phyloP scores from a whole-genome alignment of 257 asterid species.

The Scutellaria minor region DNA sequence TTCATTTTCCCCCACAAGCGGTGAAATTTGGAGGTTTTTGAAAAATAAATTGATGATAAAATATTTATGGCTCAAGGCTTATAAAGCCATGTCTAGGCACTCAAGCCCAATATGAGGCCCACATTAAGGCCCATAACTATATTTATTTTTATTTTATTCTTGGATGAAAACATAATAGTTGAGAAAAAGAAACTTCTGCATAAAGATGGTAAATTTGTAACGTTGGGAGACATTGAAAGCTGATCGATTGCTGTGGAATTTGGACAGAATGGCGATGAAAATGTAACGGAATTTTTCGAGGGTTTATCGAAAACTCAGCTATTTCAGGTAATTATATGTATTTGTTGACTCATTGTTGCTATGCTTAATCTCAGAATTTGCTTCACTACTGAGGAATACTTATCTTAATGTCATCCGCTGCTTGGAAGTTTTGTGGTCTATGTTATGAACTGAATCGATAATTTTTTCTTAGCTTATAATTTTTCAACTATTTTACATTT shows the following conservation, averaged over 20 bases:
- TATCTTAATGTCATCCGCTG: neutral
- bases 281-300: constrained; percentile 1
- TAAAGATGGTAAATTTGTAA: constrained; percentile 5
- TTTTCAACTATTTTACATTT: neutral
- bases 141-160: too few species aligned
- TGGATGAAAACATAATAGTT: too few species aligned
- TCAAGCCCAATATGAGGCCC: constrained; percentile 17
- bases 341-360: constrained; percentile 11
- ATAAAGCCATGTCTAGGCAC: neutral
- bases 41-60: too few species aligned
- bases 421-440: neutral
- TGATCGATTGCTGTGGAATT: constrained; percentile 2
- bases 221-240: neutral
- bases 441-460: neutral
- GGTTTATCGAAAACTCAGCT: constrained; percentile 5
- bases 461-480: neutral
- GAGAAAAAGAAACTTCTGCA: neutral
- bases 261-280: neutral
- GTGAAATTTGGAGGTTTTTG: too few species aligned
- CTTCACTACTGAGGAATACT: constrained; percentile 13
- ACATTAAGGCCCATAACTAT: neutral
- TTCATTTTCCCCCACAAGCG: too few species aligned
- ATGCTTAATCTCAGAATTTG: constrained; percentile 1
- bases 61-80: neutral
- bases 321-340: constrained; percentile 20